Base-by-base conservation (phyloP, 2,329 filamentous ascomycete genomes). In the Thyridium curvatum region DNA sequence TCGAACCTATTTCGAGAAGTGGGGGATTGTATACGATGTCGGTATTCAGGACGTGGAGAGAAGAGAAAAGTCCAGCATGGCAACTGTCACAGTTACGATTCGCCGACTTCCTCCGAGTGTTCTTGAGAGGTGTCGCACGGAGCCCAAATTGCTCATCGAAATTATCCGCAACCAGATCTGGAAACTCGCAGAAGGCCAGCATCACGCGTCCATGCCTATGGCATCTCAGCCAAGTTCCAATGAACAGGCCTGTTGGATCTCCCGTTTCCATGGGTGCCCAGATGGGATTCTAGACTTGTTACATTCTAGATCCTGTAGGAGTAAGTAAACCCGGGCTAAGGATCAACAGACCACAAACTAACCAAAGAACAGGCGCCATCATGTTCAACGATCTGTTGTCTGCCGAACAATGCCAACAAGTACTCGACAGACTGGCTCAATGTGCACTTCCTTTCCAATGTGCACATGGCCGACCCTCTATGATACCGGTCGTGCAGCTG, bases 401-500 rank as follows among this genome's bases (percentile, higher is more conserved):
- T 0, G 45, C 55, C 1, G 59, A 67, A 0, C 71, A 87, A 46
- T 91, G 86, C 48, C 48, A 61, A 9, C 53, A 58, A 1, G 58
- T 93, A 28, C 56, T 91, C 0, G 43, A 39, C 2, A 67, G 68
- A 3, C 61, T 93, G n/a, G 70, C 73, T 0, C 53, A 51, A 1
- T 89, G 84, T 47, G 69, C 68, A 0, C 86, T 91, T 45, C 86
- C 87, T 0, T 93, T 93, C 47, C 82, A 87, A 54, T 94, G 87
- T 59, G 87, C 87, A 1, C 87, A 94, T 65, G 87, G 87, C 1
- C 68, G 81, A 38, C 79, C 79, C 2, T 79, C 75, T 28, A 75
- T 84, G 71, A 71, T 74, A 6, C 80, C 80, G 3, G 43, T 84
- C n/a, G 57, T 81, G 4, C 70, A 78, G 43, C 43, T 81, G 21